Evolutionary conservation across 2,329 filamentous ascomycete genomes (phyloP).

Genomic region (Allantophomopsis lycopodina): DNA sequence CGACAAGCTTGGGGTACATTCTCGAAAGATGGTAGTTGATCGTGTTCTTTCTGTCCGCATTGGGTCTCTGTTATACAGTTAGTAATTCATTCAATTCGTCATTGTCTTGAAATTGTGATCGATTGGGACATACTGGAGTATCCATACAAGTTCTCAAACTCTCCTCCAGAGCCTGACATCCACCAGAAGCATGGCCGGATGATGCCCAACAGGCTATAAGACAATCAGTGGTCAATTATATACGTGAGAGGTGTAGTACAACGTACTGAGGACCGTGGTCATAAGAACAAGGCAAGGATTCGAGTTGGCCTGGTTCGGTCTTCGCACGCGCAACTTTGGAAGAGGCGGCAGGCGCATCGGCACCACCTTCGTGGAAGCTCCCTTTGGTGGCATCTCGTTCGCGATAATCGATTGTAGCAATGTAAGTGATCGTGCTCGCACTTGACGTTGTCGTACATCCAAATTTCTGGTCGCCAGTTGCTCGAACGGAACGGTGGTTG

Average conservation of each 20-base stretch:
- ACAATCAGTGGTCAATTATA: conserved; percentile 1
- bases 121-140: conserved; percentile 42
- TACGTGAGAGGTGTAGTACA: conserved; percentile 2
- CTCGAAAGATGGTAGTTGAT: conserved; percentile 89
- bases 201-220: conserved; percentile 70
- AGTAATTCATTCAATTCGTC: neutral
- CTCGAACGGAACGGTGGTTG: no score
- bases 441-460: no score
- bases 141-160: conserved; percentile 67
- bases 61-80: conserved; percentile 31
- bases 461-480: no score
- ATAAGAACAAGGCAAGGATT: conserved; percentile 55
- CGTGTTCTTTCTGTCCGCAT: conserved; percentile 49
- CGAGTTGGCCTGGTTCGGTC: conserved; percentile 44
- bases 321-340: conserved; percentile 48
- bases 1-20: conserved; percentile 60
- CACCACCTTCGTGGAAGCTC: conserved; percentile 12
- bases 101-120: neutral
- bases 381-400: no score
- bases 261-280: conserved; percentile 51
- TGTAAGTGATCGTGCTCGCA: no score
- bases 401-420: no score
- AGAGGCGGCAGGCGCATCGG: conserved; percentile 36
- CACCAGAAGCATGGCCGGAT: conserved; percentile 49
- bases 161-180: conserved; percentile 44